Base-by-base conservation (phyloP, 352 stramenopile genomes). In the Aphanomyces invadans region DNA sequence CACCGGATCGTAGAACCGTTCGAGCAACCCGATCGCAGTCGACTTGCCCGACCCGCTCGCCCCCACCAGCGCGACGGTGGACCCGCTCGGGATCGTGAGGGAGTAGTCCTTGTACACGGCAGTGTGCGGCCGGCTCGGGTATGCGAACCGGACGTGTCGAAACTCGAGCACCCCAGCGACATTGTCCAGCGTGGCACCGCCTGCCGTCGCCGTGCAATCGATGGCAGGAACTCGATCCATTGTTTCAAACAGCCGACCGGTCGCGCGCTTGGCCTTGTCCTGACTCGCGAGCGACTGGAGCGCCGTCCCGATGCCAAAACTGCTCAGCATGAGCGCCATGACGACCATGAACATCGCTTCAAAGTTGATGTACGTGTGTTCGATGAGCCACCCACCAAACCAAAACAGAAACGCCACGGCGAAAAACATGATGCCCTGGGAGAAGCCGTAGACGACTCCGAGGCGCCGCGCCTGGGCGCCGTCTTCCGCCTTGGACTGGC, bases 41-140 rank as follows among this genome's bases (percentile, higher is more conserved):
- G 23, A 46, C 21, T 67, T 67, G 44, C 71, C 71, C 32, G n/a
- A 52, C 26, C 71, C 71, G 21, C 65, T 74, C n/a, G 19, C 33
- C 31, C 71, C 71, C 23, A 73, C 68, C 21, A 76, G 53, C 11
- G 69, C 71, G 4, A 76, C 68, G 4, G 71, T 76, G 12, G 25
- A n/a, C 17, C 87, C 82, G 32, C 78, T 77, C 17, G 63, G 19
- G 65, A 78, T 77, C n/a, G 71, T 70, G 4, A 97, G 68, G 53
- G 73, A 78, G 36, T 96, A 71, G 42, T 74, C 73, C 25, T 79
- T 76, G 39, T 96, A 78, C 28, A 95, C 76, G 12, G 70, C 63
- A 12, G 76, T 70, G 1, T 82, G 49, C 7, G 77, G 79, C 11
- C 81, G 74, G 4, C 54, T 80, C 23, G 82, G 82, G 71, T 90